Percentiles rank a stretch among this genome's conserved stretches.
phyloP scores from a whole-genome alignment of 2,329 filamentous ascomycete species.

The Cryphonectria naterciae region DNA sequence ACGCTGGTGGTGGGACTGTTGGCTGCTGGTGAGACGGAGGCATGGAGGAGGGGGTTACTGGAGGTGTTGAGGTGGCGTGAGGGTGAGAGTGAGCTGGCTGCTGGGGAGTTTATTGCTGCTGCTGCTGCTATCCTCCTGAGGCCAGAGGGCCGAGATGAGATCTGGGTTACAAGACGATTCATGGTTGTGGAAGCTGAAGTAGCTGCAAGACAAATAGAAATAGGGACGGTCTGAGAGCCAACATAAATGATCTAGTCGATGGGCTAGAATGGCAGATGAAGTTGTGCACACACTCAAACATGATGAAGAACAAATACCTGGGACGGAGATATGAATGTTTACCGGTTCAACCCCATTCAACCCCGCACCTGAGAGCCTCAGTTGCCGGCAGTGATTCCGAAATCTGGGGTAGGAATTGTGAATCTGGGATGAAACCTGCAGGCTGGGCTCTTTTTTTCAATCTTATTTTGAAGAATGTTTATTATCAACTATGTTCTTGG shows the following conservation, averaged over 20 bases:
- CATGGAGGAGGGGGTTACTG: conserved; percentile 3
- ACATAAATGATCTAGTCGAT: not conserved
- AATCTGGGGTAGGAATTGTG: conserved; percentile 16
- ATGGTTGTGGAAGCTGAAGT: not conserved
- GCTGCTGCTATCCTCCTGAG: not conserved
- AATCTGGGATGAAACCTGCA: not conserved
- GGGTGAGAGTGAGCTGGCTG: not conserved
- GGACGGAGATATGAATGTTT: not conserved
- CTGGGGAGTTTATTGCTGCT: not conserved
- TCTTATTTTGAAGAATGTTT: not conserved
- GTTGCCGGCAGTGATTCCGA: conserved; percentile 1
- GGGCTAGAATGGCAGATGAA: not conserved
- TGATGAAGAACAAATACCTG: too few relatives aligned
- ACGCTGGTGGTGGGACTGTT: not conserved
- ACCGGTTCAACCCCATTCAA: conserved; percentile 10
- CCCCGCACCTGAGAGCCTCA: conserved; percentile 14
- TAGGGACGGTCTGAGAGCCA: not conserved
- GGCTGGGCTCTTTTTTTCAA: not conserved
- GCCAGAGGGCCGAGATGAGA: conserved; percentile 7
- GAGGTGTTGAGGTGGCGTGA: conserved; percentile 15
- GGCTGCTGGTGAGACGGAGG: conserved; percentile 18
- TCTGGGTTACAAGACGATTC: conserved; percentile 12
- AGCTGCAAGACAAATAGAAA: not conserved
- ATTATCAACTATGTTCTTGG: too few relatives aligned
- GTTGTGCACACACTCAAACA: not conserved